Conservation (phyloP, 176 grass and related monocot species). For the Carex pumila region DNA sequence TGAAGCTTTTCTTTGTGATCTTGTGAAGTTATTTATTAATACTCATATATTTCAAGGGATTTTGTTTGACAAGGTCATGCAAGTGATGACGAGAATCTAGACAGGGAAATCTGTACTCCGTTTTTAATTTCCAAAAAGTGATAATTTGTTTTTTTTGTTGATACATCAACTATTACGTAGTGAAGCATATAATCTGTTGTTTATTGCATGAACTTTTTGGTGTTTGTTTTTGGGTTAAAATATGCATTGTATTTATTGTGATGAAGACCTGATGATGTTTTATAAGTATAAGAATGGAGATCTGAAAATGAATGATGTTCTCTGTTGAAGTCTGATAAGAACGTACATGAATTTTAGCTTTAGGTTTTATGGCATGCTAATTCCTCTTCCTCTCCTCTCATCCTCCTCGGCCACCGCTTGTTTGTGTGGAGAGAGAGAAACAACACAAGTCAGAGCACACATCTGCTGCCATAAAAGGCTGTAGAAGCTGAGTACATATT, state of each 20-base stretch:
- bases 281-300: neutral
- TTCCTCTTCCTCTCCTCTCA: neutral
- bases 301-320: neutral
- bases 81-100: too few relatives aligned
- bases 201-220: neutral
- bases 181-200: neutral
- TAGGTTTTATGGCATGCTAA: neutral
- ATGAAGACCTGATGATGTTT: neutral
- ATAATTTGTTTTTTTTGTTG: too few relatives aligned
- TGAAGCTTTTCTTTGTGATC: too few relatives aligned
- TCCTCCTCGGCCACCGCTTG: neutral
- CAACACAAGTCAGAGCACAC: too few relatives aligned
- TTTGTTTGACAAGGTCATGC: too few relatives aligned
- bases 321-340: neutral
- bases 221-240: neutral
- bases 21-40: too few relatives aligned
- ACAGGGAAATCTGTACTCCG: too few relatives aligned
- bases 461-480: too few relatives aligned
- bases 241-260: neutral
- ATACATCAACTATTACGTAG: too few relatives aligned
- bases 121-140: too few relatives aligned
- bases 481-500: too few relatives aligned
- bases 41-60: too few relatives aligned
- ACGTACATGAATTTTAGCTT: neutral
- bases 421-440: neutral